These are phyloP conservation scores for Entomortierella beljakovae DNA, from an alignment of 192 early-diverging fungal genomes.

Conservation along the genomic window DNA sequence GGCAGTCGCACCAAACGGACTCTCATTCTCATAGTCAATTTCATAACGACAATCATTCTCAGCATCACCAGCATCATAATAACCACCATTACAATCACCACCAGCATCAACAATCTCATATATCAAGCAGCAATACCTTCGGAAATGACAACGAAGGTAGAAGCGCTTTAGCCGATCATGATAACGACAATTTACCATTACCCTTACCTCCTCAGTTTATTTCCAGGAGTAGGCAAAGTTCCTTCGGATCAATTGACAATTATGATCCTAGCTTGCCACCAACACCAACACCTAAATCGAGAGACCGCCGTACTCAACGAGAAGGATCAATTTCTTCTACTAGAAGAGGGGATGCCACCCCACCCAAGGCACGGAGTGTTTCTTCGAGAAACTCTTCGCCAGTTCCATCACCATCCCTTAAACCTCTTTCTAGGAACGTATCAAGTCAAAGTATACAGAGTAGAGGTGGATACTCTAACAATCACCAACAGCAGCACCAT, in stretches of 20 bases:
- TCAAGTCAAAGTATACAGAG: conserved; percentile 9
- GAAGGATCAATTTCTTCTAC: conserved; percentile 23
- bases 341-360: conserved; percentile 2
- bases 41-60: not conserved
- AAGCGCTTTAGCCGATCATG: not conserved
- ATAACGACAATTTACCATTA: not conserved
- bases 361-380: conserved; percentile 24
- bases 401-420: conserved; percentile 14
- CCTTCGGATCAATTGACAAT: conserved; percentile 14
- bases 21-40: not conserved
- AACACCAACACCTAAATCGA: conserved; percentile 31
- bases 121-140: not conserved
- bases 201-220: not conserved
- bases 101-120: not conserved
- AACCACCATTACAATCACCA: not conserved
- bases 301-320: conserved; percentile 9
- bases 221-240: conserved; percentile 29
- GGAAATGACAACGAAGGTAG: conserved; percentile 8
- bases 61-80: conserved; percentile 1
- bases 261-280: conserved; percentile 14
- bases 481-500: conserved; percentile 24
- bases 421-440: not conserved
- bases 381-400: conserved; percentile 37
- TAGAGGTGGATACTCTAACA: not conserved
- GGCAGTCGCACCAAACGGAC: conserved; percentile 6